These are phyloP conservation scores for Curvularia sp. DNA, from an alignment of 2,329 filamentous ascomycete genomes.

Conservation along the genomic window DNA sequence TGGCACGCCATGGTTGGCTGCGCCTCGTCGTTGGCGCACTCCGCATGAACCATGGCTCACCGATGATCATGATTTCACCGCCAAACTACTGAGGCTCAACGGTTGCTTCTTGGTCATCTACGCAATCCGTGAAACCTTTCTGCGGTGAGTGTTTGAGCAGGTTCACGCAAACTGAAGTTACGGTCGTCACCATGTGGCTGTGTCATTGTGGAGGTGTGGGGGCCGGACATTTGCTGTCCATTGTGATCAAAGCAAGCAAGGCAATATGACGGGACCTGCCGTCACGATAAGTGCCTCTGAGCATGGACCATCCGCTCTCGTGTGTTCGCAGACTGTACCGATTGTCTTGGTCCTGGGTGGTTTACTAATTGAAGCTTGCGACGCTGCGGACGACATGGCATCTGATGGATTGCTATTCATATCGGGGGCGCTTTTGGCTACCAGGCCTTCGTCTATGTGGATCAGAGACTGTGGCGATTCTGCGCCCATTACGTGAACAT, in stretches of 20 bases:
- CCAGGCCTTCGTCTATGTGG: neutral
- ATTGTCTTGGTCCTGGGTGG: slow-evolving; percentile 2
- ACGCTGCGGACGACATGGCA: slow-evolving; percentile 16
- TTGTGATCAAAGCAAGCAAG: slow-evolving; percentile 1
- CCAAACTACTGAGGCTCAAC: slow-evolving; percentile 21
- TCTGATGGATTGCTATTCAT: slow-evolving; percentile 6
- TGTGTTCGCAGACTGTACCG: neutral
- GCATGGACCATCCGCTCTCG: slow-evolving; percentile 1
- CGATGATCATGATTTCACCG: slow-evolving; percentile 14
- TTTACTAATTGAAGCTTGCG: slow-evolving; percentile 9
- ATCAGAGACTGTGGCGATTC: neutral
- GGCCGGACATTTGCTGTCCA: slow-evolving; percentile 13
- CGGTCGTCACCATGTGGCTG: slow-evolving; percentile 27
- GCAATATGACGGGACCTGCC: neutral
- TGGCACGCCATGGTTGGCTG: slow-evolving; percentile 20
- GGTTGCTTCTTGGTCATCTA: neutral
- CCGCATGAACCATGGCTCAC: slow-evolving; percentile 22
- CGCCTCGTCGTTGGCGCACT: slow-evolving; percentile 9
- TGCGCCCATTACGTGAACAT: neutral
- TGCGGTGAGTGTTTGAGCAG: slow-evolving; percentile 12
- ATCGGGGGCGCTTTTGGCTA: slow-evolving; percentile 1
- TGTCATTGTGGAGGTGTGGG: slow-evolving; percentile 21
- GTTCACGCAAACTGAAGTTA: slow-evolving; percentile 27
- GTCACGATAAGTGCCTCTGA: slow-evolving; percentile 14
- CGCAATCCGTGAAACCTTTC: slow-evolving; percentile 14